phyloP scores from a whole-genome alignment of 75 land plant species.

The Sequoiadendron giganteum region DNA sequence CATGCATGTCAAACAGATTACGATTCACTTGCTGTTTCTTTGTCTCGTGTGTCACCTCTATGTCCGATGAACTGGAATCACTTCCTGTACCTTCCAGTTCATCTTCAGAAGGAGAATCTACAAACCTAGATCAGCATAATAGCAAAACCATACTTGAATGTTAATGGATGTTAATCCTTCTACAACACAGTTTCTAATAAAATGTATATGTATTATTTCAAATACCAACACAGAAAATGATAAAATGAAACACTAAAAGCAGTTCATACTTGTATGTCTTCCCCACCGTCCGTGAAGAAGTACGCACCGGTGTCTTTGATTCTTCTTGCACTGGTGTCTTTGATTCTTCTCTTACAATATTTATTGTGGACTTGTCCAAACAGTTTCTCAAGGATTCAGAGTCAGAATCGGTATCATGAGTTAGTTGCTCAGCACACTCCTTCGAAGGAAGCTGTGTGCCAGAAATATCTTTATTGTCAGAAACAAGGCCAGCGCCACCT shows the following conservation, averaged over 20 bases:
- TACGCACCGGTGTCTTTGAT: constrained; percentile 52
- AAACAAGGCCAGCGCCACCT: constrained; percentile 74
- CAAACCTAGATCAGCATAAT: constrained; percentile 31
- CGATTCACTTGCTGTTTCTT: constrained; percentile 19
- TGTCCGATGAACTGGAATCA: background rate
- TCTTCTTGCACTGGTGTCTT: constrained; percentile 17
- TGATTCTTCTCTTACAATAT: constrained; percentile 10
- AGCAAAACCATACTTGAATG: background rate
- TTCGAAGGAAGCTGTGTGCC: constrained; percentile 10
- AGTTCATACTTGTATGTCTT: constrained; percentile 59
- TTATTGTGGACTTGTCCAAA: background rate
- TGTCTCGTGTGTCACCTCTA: constrained; percentile 7
- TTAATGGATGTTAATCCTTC: background rate
- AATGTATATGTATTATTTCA: background rate
- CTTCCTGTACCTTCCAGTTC: constrained; percentile 16
- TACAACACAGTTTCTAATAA: background rate
- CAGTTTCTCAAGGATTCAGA: background rate
- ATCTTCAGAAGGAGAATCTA: constrained; percentile 45
- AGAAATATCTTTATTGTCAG: constrained; percentile 14
- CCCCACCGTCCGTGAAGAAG: constrained; percentile 68
- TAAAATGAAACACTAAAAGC: background rate
- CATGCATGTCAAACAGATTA: background rate
- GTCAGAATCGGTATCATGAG: constrained; percentile 24
- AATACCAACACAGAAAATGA: background rate
- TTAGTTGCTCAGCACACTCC: constrained; percentile 15